These are phyloP conservation scores for Neotropicomus parvogracilis DNA, from an alignment of 1,284 basidiomycete genomes.

Conservation along the genomic window DNA sequence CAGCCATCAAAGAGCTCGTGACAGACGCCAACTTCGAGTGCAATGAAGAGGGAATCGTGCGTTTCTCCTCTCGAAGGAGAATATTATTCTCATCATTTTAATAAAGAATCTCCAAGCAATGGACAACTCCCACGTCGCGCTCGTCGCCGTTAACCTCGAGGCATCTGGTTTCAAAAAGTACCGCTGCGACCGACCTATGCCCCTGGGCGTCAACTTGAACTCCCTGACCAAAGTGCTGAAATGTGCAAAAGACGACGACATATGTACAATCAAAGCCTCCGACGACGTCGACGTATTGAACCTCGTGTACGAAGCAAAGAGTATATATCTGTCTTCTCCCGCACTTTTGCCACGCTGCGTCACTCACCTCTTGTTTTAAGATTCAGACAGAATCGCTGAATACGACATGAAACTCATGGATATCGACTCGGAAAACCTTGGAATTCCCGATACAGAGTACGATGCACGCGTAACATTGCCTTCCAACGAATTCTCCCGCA, in stretches of 20 bases:
- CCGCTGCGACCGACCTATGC: slow-evolving; percentile 95
- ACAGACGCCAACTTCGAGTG: slow-evolving; percentile 99
- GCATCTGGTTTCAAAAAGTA: slow-evolving; percentile 82
- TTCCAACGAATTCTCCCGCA: slow-evolving; percentile 84
- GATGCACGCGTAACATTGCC: slow-evolving; percentile 92
- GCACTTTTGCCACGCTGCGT: background rate
- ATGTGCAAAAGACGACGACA: slow-evolving; percentile 96
- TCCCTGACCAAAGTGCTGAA: slow-evolving; percentile 95
- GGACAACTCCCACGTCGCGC: slow-evolving; percentile 99
- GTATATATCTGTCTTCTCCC: slow-evolving; percentile 45
- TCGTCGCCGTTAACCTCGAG: slow-evolving; percentile 81
- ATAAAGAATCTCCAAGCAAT: slow-evolving; percentile 87
- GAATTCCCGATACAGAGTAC: slow-evolving; percentile 98
- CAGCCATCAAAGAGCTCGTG: slow-evolving; percentile 97
- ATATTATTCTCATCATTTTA: background rate
- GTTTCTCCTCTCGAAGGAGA: slow-evolving; percentile 31
- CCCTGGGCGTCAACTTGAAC: slow-evolving; percentile 85
- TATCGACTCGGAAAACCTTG: slow-evolving; percentile 93
- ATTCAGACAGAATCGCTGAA: slow-evolving; percentile 91
- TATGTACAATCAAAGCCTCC: slow-evolving; percentile 86
- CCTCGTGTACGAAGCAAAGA: slow-evolving; percentile 88
- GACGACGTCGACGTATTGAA: slow-evolving; percentile 92
- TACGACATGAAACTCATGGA: slow-evolving; percentile 99
- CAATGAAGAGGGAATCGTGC: slow-evolving; percentile 90
- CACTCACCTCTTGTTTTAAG: slow-evolving; percentile 38